Evolutionary conservation across 2,329 filamentous ascomycete species (phyloP).

Genomic region (Trichoderma citrinoviride): DNA sequence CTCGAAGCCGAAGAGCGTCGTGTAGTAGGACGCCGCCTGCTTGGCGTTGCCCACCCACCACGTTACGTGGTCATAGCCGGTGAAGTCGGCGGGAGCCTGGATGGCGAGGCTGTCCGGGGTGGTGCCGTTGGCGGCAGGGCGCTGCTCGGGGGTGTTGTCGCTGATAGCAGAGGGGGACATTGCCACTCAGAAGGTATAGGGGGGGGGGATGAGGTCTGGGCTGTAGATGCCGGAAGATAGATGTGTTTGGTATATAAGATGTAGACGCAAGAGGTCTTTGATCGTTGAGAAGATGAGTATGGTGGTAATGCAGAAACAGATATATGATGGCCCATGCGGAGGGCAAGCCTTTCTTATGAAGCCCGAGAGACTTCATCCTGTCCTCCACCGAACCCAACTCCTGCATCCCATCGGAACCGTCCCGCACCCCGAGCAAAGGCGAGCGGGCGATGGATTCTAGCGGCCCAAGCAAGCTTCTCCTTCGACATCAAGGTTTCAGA

Average conservation of each 20-base stretch:
- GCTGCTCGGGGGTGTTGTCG: conserved; percentile 48
- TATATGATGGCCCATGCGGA: not conserved
- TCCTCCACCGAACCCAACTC: not conserved
- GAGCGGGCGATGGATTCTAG: conserved; percentile 22
- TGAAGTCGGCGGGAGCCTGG: conserved; percentile 58
- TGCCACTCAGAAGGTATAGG: conserved; percentile 23
- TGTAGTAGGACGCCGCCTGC: conserved; percentile 87
- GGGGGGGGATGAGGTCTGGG: not conserved
- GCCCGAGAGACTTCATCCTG: not conserved
- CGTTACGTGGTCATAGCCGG: conserved; percentile 87
- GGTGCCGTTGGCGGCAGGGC: conserved; percentile 41
- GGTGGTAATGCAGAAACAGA: not conserved
- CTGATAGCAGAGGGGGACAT: conserved; percentile 62
- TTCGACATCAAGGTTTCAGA: conserved; percentile 12
- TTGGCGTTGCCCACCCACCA: conserved; percentile 98
- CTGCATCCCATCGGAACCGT: conserved; percentile 23
- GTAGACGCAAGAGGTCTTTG: not conserved
- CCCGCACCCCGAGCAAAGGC: conserved; percentile 22
- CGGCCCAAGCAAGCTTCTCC: conserved; percentile 22
- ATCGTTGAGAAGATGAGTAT: not conserved
- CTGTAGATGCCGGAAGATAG: too few species aligned
- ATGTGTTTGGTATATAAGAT: not conserved
- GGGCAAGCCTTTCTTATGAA: conserved; percentile 6
- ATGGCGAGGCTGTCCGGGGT: conserved; percentile 53
- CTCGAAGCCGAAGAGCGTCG: conserved; percentile 80